Percentiles rank a stretch among this genome's conserved stretches.
phyloP scores from a whole-genome alignment of 1,284 basidiomycete species.

The Malassezia nana region DNA sequence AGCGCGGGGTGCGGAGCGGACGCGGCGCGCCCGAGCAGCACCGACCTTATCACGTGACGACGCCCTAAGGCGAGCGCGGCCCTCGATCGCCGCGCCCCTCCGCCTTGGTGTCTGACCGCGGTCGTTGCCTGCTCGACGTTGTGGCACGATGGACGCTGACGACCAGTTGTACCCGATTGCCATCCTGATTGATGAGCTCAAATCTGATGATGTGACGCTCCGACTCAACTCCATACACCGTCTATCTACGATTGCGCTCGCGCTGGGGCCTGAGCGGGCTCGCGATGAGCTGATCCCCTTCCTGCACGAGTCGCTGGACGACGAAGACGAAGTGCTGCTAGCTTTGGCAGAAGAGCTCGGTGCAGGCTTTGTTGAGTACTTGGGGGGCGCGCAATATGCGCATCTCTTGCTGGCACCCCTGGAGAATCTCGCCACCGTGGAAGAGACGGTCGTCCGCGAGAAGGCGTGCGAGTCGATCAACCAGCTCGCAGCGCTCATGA shows the following conservation, averaged over 20 bases:
- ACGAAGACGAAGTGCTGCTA: constrained; percentile 95
- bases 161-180: constrained; percentile 49
- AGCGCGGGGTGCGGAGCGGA: background rate
- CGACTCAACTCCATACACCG: constrained; percentile 95
- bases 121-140: background rate
- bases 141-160: constrained; percentile 39
- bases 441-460: constrained; percentile 95
- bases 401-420: constrained; percentile 83
- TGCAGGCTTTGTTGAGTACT: constrained; percentile 69
- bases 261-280: constrained; percentile 86
- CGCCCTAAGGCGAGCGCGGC: background rate
- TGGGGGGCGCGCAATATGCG: constrained; percentile 79
- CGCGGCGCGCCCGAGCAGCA: background rate
- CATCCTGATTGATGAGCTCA: constrained; percentile 83
- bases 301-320: constrained; percentile 93
- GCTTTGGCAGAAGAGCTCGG: constrained; percentile 94
- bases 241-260: constrained; percentile 94
- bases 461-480: constrained; percentile 96
- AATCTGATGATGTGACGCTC: constrained; percentile 68
- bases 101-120: background rate
- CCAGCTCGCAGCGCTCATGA: constrained; percentile 72
- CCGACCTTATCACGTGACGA: background rate
- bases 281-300: constrained; percentile 94
- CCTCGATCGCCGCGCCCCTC: background rate
- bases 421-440: constrained; percentile 90